Conservation (phyloP, 139 green algal species). For the Chlamydomonas schloesseri region DNA sequence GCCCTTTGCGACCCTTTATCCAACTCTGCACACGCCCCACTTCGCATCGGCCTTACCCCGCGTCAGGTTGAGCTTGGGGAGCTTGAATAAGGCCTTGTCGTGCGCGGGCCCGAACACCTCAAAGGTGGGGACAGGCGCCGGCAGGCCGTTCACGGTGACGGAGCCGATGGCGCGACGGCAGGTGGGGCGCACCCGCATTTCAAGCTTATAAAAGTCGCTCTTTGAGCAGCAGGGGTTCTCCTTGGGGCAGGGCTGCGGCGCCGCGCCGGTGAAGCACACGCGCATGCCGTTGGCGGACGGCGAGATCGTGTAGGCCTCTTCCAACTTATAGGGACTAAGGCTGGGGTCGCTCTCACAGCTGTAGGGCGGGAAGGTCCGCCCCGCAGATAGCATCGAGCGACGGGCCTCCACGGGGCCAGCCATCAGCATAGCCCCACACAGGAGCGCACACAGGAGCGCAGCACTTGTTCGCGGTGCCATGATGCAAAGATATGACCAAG, state of each 20-base stretch:
- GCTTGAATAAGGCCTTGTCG: conserved; percentile 35
- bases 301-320: conserved; percentile 24
- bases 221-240: conserved; percentile 6
- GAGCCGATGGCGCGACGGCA: conserved; percentile 39
- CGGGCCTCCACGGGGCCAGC: no score
- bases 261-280: conserved; percentile 35
- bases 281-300: conserved; percentile 32
- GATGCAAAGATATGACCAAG: no score
- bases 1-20: no score
- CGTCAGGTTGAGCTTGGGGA: conserved; percentile 28
- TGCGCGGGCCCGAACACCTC: neutral
- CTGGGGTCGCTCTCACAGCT: neutral
- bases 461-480: no score
- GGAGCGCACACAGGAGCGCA: no score
- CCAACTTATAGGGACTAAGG: conserved; percentile 24
- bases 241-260: conserved; percentile 11
- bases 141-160: conserved; percentile 24
- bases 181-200: conserved; percentile 21
- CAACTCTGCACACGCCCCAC: no score
- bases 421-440: no score
- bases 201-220: conserved; percentile 35
- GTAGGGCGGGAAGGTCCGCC: neutral
- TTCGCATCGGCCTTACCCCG: no score
- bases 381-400: no score
- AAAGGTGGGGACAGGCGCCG: conserved; percentile 10